Conservation (phyloP, 139 green algal species). For the Edaphochlamys debaryana region DNA sequence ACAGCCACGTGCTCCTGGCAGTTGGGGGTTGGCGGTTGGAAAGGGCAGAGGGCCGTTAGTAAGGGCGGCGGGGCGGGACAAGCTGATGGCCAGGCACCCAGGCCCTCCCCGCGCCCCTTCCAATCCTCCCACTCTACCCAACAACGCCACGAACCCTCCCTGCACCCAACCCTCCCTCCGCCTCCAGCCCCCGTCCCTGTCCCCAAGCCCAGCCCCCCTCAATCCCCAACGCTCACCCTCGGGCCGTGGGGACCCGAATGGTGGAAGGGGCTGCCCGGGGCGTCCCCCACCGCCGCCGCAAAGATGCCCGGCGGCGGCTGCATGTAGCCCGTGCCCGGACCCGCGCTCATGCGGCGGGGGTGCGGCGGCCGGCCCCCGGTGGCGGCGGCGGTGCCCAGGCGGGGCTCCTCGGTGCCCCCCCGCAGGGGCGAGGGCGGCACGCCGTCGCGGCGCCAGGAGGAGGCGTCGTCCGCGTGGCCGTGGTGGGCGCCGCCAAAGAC, state of each 20-base stretch:
- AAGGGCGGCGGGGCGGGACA: neutral
- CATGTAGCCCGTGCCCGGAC: neutral
- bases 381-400: too few species aligned
- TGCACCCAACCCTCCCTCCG: neutral
- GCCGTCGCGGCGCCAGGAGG: neutral
- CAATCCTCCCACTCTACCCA: neutral
- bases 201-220: too few species aligned
- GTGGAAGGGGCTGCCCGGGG: neutral
- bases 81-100: neutral
- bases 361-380: neutral
- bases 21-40: neutral
- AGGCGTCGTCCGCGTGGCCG: neutral
- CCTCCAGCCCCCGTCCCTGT: too few species aligned
- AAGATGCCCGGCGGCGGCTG: neutral
- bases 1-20: slow-evolving; percentile 27
- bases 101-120: too few species aligned
- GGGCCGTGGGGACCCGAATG: neutral
- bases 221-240: neutral
- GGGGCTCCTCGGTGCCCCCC: neutral
- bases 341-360: neutral
- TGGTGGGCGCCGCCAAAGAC: neutral
- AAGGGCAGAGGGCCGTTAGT: neutral
- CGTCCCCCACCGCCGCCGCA: neutral
- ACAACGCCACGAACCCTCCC: too few species aligned
- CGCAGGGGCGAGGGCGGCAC: neutral